A percentile compares a stretch with the other conserved stretches of the same genome.
phyloP scores from a whole-genome alignment of 345 rosid species.

The Hibiscus syriacus region DNA sequence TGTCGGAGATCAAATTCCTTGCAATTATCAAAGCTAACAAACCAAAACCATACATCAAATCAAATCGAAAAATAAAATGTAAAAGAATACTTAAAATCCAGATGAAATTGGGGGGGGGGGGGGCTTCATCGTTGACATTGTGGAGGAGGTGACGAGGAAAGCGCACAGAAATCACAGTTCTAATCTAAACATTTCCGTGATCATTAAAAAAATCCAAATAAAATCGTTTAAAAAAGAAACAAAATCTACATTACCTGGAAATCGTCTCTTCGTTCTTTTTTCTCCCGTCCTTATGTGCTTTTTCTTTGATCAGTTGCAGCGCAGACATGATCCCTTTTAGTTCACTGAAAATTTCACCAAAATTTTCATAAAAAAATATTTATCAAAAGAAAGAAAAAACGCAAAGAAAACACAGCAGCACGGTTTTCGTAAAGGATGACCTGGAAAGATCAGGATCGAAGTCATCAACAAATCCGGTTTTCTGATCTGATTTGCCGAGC shows the following conservation, averaged over 20 bases:
- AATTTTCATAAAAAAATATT: neutral
- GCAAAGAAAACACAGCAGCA: neutral
- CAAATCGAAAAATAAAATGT: neutral
- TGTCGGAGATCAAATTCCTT: neutral
- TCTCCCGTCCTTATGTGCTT: constrained; percentile 63
- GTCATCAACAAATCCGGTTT: constrained; percentile 36
- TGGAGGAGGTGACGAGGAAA: neutral
- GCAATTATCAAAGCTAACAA: neutral
- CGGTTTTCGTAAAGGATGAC: constrained; percentile 16
- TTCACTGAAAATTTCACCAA: constrained; percentile 45
- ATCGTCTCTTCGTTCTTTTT: constrained; percentile 86
- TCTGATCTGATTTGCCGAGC: constrained; percentile 31
- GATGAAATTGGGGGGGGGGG: neutral
- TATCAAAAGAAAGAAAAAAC: neutral
- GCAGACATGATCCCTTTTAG: constrained; percentile 77
- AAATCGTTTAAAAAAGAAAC: neutral
- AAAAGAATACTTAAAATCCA: neutral
- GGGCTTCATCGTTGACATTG: neutral
- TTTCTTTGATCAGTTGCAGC: constrained; percentile 68
- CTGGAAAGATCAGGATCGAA: constrained; percentile 58
- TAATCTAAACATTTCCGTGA: neutral
- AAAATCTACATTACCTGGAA: constrained; percentile 38
- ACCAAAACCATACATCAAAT: neutral
- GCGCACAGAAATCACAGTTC: neutral
- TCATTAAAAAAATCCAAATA: neutral